phyloP scores from a whole-genome alignment of 331 rosid species.

The Rosa hybrid region DNA sequence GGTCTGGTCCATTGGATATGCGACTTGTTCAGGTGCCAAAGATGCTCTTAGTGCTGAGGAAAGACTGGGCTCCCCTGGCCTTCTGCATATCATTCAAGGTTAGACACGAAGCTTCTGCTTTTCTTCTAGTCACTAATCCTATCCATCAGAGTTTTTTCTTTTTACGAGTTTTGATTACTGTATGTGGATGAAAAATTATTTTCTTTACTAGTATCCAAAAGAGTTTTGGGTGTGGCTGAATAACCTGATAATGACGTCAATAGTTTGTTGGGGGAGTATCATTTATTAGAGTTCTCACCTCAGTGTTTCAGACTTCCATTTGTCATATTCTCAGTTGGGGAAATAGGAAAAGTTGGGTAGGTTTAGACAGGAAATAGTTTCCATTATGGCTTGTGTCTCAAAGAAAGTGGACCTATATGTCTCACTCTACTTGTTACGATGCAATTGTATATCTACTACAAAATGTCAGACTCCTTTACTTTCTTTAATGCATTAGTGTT shows the following conservation, averaged over 20 bases:
- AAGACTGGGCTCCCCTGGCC: conserved; percentile 76
- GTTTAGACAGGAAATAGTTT: background rate
- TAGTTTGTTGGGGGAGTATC: background rate
- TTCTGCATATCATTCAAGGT: conserved; percentile 94
- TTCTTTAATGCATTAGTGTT: background rate
- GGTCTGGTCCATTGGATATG: conserved; percentile 75
- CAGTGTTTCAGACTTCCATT: background rate
- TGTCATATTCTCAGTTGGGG: background rate
- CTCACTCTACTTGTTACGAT: background rate
- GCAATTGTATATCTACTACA: background rate
- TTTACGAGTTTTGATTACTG: background rate
- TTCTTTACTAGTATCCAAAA: background rate
- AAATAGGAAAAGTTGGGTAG: background rate
- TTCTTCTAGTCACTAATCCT: background rate
- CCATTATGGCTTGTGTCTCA: background rate
- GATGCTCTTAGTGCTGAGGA: conserved; percentile 71
- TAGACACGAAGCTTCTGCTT: conserved; percentile 1
- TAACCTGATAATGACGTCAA: background rate
- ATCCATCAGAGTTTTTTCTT: background rate
- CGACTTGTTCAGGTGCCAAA: conserved; percentile 87
- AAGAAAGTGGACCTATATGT: background rate
- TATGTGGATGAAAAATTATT: background rate
- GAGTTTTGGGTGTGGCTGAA: background rate
- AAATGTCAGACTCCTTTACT: background rate
- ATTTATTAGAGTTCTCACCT: background rate